Conservation (phyloP, 768 basidiomycete species). For the Hypholoma sublateritium region DNA sequence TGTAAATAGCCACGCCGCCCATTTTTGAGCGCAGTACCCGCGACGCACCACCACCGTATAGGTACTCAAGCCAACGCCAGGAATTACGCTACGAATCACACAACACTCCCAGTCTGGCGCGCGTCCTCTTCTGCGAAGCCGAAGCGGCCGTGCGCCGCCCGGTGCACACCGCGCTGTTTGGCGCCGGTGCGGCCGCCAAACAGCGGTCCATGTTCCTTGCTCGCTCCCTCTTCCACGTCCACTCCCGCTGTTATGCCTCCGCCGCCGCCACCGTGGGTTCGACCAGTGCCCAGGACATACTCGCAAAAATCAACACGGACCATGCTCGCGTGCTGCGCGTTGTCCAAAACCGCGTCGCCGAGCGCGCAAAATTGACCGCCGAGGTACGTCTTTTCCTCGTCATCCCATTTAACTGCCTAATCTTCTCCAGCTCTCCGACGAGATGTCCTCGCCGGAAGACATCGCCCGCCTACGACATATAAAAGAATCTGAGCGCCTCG, state of each 20-base stretch:
- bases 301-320: slow-evolving; percentile 34
- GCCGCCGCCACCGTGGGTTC: not conserved
- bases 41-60: too few relatives aligned
- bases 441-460: slow-evolving; percentile 54
- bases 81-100: too few relatives aligned
- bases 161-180: slow-evolving; percentile 21
- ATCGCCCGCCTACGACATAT: slow-evolving; percentile 58
- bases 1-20: too few relatives aligned
- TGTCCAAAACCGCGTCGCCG: slow-evolving; percentile 53
- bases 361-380: slow-evolving; percentile 41
- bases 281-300: slow-evolving; percentile 11
- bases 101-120: too few relatives aligned
- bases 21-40: too few relatives aligned
- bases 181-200: slow-evolving; percentile 14
- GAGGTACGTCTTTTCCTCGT: slow-evolving; percentile 33
- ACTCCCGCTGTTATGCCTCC: slow-evolving; percentile 3
- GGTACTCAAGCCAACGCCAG: too few relatives aligned
- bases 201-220: slow-evolving; percentile 17
- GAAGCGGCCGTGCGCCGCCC: too few relatives aligned
- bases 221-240: slow-evolving; percentile 7
- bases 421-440: slow-evolving; percentile 46
- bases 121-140: too few relatives aligned
- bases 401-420: slow-evolving; percentile 3
- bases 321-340: slow-evolving; percentile 54
- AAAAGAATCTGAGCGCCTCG: slow-evolving; percentile 69